Percentiles rank a stretch among this genome's conserved stretches.
These are phyloP conservation scores for Arthroderma sp. DNA, from an alignment of 2,329 filamentous ascomycete species.

Conservation along the genomic window DNA sequence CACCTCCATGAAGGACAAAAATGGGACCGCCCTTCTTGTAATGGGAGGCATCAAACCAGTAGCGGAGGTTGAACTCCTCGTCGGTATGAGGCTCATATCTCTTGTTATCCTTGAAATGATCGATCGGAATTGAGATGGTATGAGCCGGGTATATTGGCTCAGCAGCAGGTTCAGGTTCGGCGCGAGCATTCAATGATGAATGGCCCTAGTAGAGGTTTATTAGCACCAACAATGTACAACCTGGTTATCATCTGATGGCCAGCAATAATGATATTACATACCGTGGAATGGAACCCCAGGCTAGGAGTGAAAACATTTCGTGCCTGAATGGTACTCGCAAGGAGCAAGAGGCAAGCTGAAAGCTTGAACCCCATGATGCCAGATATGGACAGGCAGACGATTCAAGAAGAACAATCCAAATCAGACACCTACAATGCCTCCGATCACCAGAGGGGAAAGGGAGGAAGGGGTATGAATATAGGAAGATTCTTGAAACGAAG, in stretches of 20 bases:
- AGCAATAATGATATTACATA: not conserved
- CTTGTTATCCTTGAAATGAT: conserved; percentile 73
- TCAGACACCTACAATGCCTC: not conserved
- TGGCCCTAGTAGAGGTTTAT: not conserved
- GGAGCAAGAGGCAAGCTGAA: conserved; percentile 6
- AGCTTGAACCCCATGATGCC: conserved; percentile 8
- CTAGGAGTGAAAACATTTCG: conserved; percentile 4
- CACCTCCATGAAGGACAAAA: conserved; percentile 61
- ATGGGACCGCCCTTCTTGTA: conserved; percentile 70
- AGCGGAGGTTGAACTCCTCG: conserved; percentile 55
- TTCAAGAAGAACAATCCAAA: not conserved
- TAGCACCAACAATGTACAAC: not conserved
- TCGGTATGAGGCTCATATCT: conserved; percentile 64
- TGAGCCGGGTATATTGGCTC: conserved; percentile 31
- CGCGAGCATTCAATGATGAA: not conserved
- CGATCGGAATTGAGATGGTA: conserved; percentile 48
- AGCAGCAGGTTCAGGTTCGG: conserved; percentile 8
- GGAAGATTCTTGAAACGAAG: no score
- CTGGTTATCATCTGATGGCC: no score
- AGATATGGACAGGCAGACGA: not conserved
- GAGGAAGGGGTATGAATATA: no score
- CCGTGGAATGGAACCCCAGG: conserved; percentile 1
- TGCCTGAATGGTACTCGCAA: conserved; percentile 6
- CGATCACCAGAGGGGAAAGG: not conserved
- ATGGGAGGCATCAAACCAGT: conserved; percentile 68